These are phyloP conservation scores for Gossypium lobatum DNA, from an alignment of 441 rosid species.

Conservation along the genomic window DNA sequence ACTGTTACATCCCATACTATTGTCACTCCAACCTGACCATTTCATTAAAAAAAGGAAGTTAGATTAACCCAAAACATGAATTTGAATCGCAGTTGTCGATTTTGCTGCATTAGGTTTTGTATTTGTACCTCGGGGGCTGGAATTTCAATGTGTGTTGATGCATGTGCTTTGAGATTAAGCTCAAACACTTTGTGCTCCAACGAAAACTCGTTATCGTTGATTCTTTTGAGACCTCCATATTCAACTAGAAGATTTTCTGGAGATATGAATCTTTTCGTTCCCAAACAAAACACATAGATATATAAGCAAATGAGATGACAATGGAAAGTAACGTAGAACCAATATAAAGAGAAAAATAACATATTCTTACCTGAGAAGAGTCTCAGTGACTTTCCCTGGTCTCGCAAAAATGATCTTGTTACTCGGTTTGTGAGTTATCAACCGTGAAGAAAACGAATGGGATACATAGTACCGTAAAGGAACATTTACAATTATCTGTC, in stretches of 20 bases:
- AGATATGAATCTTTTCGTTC: conserved; percentile 32
- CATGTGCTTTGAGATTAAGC: conserved; percentile 21
- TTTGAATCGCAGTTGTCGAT: not conserved
- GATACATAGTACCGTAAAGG: conserved; percentile 46
- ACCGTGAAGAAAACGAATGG: conserved; percentile 26
- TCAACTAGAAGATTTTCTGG: conserved; percentile 46
- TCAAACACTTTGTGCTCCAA: conserved; percentile 32
- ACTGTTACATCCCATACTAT: conserved; percentile 46
- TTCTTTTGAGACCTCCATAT: conserved; percentile 51
- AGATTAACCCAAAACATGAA: not conserved
- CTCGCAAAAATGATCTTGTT: conserved; percentile 34
- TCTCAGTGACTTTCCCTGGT: conserved; percentile 35
- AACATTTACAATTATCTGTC: conserved; percentile 48
- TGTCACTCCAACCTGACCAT: conserved; percentile 36
- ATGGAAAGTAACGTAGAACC: not conserved
- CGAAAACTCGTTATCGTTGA: conserved; percentile 40
- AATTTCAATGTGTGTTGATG: conserved; percentile 28
- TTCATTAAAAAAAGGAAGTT: not conserved
- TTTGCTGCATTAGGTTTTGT: not conserved
- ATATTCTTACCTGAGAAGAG: conserved; percentile 45
- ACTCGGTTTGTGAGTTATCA: conserved; percentile 21
- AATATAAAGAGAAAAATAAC: too few relatives aligned
- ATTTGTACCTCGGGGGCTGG: conserved; percentile 34
- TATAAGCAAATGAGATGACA: not conserved
- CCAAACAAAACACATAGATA: not conserved